Percentiles rank a stretch among this genome's conserved stretches.
Evolutionary conservation across 805 yeast species (phyloP).

Genomic region (Wickerhamiella brachini): DNA sequence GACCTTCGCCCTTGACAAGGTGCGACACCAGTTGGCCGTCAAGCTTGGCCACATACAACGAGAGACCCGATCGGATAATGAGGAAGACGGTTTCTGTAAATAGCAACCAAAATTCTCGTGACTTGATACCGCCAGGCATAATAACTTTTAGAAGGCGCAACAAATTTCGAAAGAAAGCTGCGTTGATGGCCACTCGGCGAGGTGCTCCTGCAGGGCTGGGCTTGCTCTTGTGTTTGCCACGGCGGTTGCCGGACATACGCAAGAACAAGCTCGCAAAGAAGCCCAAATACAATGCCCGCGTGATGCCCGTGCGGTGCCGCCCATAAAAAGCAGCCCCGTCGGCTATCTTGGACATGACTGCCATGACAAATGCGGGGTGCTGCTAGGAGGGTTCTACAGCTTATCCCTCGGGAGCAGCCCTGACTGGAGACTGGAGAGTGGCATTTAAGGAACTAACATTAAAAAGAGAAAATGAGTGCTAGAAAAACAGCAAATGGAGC

Average conservation of each 20-base stretch:
- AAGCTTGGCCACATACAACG: constrained; percentile 69
- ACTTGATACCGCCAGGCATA: constrained; percentile 21
- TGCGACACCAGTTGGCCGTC: constrained; percentile 80
- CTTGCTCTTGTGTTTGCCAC: not conserved
- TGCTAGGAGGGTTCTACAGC: too few species aligned
- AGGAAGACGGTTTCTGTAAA: constrained; percentile 44
- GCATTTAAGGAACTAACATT: too few species aligned
- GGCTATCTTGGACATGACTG: constrained; percentile 4
- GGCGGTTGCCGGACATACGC: not conserved
- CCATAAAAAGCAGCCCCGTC: constrained; percentile 4
- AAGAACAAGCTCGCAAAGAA: constrained; percentile 4
- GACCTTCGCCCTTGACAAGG: constrained; percentile 56
- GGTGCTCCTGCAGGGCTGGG: constrained; percentile 3
- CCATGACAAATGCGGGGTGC: constrained; percentile 10
- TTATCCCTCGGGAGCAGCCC: too few species aligned
- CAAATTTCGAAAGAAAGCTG: constrained; percentile 19
- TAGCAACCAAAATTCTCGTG: constrained; percentile 27
- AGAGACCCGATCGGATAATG: constrained; percentile 53
- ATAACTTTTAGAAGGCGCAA: constrained; percentile 22
- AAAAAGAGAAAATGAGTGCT: too few species aligned
- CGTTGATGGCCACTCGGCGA: constrained; percentile 22
- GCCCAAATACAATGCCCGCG: constrained; percentile 12
- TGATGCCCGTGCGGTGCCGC: constrained; percentile 12
- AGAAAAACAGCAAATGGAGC: too few species aligned
- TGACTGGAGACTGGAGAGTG: too few species aligned